Percentiles rank a stretch among this genome's conserved stretches.
Conservation (phyloP, 257 asterid species). For the Plantago major region DNA sequence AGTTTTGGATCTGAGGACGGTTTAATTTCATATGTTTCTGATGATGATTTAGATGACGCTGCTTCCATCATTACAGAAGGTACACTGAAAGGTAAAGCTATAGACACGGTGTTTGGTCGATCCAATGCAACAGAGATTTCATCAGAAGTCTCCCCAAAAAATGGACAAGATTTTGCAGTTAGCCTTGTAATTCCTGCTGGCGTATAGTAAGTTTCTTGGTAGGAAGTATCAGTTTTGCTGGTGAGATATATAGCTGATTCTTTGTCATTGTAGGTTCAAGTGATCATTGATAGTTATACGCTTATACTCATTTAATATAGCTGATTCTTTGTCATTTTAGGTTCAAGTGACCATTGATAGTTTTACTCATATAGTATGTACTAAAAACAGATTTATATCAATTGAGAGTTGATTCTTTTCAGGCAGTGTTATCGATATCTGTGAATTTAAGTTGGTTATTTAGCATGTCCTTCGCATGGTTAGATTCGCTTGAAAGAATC, state of each 20-base stretch:
- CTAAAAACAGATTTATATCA: too few relatives aligned
- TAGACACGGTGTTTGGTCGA: constrained; percentile 24
- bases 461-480: too few relatives aligned
- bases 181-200: constrained; percentile 55
- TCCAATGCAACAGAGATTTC: constrained; percentile 27
- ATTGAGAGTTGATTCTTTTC: too few relatives aligned
- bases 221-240: constrained; percentile 30
- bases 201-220: constrained; percentile 29
- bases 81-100: constrained; percentile 27
- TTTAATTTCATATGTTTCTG: constrained; percentile 40
- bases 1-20: constrained; percentile 37
- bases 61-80: constrained; percentile 33
- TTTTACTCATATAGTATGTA: too few relatives aligned
- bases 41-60: constrained; percentile 43
- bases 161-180: constrained; percentile 34
- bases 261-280: constrained; percentile 6
- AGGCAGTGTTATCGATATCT: too few relatives aligned
- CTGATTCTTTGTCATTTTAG: too few relatives aligned
- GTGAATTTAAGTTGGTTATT: too few relatives aligned
- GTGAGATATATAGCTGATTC: constrained; percentile 16
- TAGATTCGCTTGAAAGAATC: too few relatives aligned
- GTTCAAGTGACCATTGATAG: too few relatives aligned
- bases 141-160: constrained; percentile 19
- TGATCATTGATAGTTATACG: too few relatives aligned
- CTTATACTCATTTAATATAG: too few relatives aligned